Evolutionary conservation across 192 early-diverging fungal species (phyloP).

Genomic region (Oehlia diaphana): DNA sequence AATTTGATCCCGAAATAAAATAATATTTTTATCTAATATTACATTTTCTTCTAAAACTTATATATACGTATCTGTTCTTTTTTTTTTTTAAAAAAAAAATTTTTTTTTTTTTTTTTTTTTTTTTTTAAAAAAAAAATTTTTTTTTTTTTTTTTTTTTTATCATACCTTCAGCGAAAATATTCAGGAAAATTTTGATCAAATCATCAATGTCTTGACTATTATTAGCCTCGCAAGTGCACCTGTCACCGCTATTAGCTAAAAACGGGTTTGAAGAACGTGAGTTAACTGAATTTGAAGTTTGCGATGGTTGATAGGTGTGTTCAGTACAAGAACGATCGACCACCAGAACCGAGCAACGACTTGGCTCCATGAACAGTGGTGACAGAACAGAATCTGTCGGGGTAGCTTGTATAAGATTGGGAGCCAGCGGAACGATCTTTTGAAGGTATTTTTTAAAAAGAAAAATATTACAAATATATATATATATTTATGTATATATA

Average conservation of each 20-base stretch:
- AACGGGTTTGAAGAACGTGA: background rate
- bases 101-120: too few species aligned
- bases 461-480: background rate
- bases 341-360: constrained; percentile 23
- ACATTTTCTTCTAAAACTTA: too few species aligned
- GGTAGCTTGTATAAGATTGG: constrained; percentile 4
- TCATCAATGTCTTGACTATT: constrained; percentile 15
- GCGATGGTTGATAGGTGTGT: constrained; percentile 9
- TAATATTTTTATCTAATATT: too few species aligned
- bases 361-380: constrained; percentile 25
- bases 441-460: background rate
- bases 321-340: constrained; percentile 27
- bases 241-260: constrained; percentile 1
- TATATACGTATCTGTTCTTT: too few species aligned
- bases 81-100: too few species aligned
- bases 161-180: constrained; percentile 22
- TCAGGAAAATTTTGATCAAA: constrained; percentile 15
- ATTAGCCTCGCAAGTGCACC: constrained; percentile 7
- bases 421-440: constrained; percentile 21
- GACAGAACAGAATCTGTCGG: constrained; percentile 29
- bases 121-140: too few species aligned
- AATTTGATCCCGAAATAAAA: too few species aligned
- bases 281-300: background rate
- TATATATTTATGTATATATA: background rate
- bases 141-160: too few species aligned